Base-by-base conservation (phyloP, 495 filamentous ascomycete species). In the Paragyromitra xinjiangensis region DNA sequence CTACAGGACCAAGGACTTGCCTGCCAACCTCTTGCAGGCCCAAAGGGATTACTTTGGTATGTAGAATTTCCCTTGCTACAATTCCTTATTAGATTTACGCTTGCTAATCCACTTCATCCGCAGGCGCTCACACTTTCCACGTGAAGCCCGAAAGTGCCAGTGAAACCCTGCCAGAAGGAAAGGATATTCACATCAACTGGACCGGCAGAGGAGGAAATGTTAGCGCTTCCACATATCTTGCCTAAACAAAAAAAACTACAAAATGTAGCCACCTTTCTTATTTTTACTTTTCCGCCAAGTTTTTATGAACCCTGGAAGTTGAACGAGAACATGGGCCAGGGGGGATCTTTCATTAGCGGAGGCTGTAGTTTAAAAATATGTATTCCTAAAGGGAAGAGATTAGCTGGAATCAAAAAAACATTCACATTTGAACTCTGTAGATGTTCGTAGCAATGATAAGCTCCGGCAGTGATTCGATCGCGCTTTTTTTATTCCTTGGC, bases 181-280 rank as follows among this genome's bases (percentile, higher is more conserved):
- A 93, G 87, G 90, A 98, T 84, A 95, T 95, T 84, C 95, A 99
- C 88, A 95, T 98, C 82, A 99, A 99, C 92, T 99, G 96, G 95
- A 99, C 95, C 78, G 96, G 95, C 69, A 90, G 95, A 82, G 95
- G 95, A 83, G 95, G 95, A 85, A 93, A 99, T 81, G 93, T 98
- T 64, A 95, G 93, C 67, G 95, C 95, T 79, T 97, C 94, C 64
- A 98, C 95, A 75, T 99, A 99, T 88, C 90, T 94, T 84, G 95
- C 92, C 88, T 99, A 95, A 91, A 69, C 62, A 64, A 63, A 64
- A 63, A 74, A 53, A 73, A 73, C 44, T 34, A 44, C 44, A 39
- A 62, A 69, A 59, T 29, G 39, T n/a, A 24, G 5, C 12, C 40
- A 9, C 16, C 58, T 62, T 67, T 78, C 56, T 29, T 26, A 29